Evolutionary conservation across 2,329 filamentous ascomycete species (phyloP).

Genomic region (Cytospora chrysosperma): DNA sequence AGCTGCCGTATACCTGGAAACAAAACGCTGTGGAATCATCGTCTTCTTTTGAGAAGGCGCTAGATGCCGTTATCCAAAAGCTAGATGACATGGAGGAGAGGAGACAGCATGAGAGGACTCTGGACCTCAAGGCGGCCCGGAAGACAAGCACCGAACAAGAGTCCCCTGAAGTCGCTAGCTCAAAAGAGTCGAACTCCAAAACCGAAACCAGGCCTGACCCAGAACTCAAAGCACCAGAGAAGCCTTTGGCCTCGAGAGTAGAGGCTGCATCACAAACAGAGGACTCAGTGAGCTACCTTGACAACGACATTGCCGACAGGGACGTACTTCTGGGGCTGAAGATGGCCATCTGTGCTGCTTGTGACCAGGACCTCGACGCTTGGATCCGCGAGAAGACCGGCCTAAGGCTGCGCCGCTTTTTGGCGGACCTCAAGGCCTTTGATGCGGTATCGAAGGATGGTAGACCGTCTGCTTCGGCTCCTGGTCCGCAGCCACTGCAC

Average conservation of each 20-base stretch:
- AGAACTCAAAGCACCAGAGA: neutral
- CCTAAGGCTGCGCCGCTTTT: constrained; percentile 51
- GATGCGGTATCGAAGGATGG: constrained; percentile 42
- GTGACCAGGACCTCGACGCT: constrained; percentile 52
- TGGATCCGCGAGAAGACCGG: constrained; percentile 53
- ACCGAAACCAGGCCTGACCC: neutral
- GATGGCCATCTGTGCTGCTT: constrained; percentile 56
- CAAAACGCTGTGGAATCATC: constrained; percentile 26
- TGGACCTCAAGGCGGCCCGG: constrained; percentile 7
- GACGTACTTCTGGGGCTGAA: constrained; percentile 56
- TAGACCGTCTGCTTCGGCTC: neutral
- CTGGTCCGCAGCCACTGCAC: neutral
- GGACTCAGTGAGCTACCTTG: constrained; percentile 30
- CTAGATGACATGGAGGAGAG: constrained; percentile 32
- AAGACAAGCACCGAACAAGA: constrained; percentile 2
- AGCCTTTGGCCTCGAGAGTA: neutral
- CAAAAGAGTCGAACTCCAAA: neutral
- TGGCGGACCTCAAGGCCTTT: constrained; percentile 53
- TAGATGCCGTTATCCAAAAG: constrained; percentile 32
- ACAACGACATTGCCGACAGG: constrained; percentile 44
- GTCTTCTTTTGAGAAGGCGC: constrained; percentile 31
- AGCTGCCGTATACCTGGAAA: constrained; percentile 29
- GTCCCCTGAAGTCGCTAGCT: neutral
- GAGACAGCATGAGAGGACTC: constrained; percentile 9
- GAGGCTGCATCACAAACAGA: neutral